phyloP scores from a whole-genome alignment of 1,139 yeast species.

The Candida pseudoviswanathii region DNA sequence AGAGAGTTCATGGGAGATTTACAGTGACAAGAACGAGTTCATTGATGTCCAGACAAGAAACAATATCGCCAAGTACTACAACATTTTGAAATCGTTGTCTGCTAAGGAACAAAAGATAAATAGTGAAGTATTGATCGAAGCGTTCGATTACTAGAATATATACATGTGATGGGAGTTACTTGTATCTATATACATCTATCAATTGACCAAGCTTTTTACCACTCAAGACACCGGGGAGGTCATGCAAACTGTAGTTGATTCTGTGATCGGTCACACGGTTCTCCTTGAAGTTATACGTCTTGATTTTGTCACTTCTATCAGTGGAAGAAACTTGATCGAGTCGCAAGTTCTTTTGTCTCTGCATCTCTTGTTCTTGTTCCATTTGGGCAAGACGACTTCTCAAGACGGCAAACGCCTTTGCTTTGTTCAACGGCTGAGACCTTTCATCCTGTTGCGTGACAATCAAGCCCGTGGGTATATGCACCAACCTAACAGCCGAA shows the following conservation, averaged over 20 bases:
- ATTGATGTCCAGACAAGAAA: constrained; percentile 64
- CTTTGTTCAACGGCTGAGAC: constrained; percentile 92
- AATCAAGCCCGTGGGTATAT: constrained; percentile 86
- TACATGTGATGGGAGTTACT: background rate
- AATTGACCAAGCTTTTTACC: constrained; percentile 72
- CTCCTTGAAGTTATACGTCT: constrained; percentile 93
- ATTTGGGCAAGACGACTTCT: constrained; percentile 82
- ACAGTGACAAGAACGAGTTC: constrained; percentile 83
- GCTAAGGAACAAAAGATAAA: constrained; percentile 4
- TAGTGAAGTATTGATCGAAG: constrained; percentile 2
- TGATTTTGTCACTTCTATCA: constrained; percentile 87
- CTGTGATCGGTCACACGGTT: constrained; percentile 93
- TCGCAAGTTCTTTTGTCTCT: constrained; percentile 66
- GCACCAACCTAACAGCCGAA: constrained; percentile 92
- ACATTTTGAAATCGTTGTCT: constrained; percentile 80
- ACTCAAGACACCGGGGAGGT: constrained; percentile 75
- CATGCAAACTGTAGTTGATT: constrained; percentile 77
- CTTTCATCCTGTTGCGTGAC: constrained; percentile 94
- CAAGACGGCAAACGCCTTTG: constrained; percentile 85
- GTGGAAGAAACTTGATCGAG: constrained; percentile 86
- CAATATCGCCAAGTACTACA: constrained; percentile 82
- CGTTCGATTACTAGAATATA: constrained; percentile 5
- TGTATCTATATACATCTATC: constrained; percentile 21
- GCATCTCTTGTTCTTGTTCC: constrained; percentile 67
- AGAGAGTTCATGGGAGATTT: constrained; percentile 93